Conservation (phyloP, 75 land plant species). For the Azolla pinnata region DNA sequence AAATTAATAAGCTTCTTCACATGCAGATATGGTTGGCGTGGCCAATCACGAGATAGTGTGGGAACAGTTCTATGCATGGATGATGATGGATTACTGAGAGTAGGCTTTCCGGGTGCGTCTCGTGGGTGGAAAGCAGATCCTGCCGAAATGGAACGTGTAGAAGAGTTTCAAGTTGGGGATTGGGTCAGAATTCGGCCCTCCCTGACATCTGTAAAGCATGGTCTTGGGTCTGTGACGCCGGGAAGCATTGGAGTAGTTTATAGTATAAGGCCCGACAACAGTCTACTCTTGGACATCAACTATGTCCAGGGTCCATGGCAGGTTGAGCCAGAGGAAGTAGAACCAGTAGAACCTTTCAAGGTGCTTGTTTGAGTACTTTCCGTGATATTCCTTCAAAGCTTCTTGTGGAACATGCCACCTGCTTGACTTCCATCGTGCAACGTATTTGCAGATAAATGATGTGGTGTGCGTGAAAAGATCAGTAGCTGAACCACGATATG, state of each 20-base stretch:
- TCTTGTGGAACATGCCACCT: too few species aligned
- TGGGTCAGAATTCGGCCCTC: constrained; percentile 87
- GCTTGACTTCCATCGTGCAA: too few species aligned
- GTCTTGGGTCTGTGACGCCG: constrained; percentile 76
- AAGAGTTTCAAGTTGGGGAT: constrained; percentile 91
- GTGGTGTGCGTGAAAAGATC: constrained; percentile 87
- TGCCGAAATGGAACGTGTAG: constrained; percentile 95
- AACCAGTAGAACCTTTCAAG: constrained; percentile 75
- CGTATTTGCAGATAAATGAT: constrained; percentile 85
- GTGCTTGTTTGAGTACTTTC: not conserved
- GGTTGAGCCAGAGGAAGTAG: constrained; percentile 95
- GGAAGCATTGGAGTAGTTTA: constrained; percentile 91
- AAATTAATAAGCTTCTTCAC: not conserved
- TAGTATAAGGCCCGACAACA: constrained; percentile 76
- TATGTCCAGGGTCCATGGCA: constrained; percentile 82
- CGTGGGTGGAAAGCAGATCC: constrained; percentile 98
- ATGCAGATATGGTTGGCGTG: constrained; percentile 88
- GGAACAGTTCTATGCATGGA: constrained; percentile 91
- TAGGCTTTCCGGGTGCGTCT: constrained; percentile 94
- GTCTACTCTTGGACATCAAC: constrained; percentile 63
- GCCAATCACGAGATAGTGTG: constrained; percentile 79
- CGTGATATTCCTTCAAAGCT: too few species aligned
- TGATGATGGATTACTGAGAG: constrained; percentile 86
- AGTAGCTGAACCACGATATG: constrained; percentile 92
- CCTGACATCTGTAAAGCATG: constrained; percentile 83